Conservation (phyloP, 2,329 filamentous ascomycete genomes). For the Sclerotinia spermophila region DNA sequence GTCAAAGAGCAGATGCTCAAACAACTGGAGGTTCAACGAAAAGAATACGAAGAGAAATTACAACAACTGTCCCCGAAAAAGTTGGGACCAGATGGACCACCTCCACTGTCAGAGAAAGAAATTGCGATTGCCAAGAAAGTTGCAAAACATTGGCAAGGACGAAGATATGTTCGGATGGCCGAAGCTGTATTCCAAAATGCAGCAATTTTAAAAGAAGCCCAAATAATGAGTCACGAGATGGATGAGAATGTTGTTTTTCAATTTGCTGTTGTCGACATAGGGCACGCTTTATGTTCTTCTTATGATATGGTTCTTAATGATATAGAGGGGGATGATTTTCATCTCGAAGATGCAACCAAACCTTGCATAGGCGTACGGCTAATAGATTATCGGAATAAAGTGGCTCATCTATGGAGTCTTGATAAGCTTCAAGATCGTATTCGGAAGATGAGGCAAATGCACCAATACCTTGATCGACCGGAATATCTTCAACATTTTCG, state of each 20-base stretch:
- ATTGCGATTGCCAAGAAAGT: slow-evolving; percentile 64
- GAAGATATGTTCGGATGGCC: slow-evolving; percentile 90
- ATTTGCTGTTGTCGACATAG: slow-evolving; percentile 85
- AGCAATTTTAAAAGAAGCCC: slow-evolving; percentile 85
- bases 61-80: slow-evolving; percentile 68
- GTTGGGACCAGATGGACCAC: slow-evolving; percentile 41
- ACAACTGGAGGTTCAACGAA: slow-evolving; percentile 77
- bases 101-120: slow-evolving; percentile 63
- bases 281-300: slow-evolving; percentile 84
- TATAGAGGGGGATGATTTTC: slow-evolving; percentile 76
- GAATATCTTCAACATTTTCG: slow-evolving; percentile 93
- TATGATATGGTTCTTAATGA: slow-evolving; percentile 96
- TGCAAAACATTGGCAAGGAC: slow-evolving; percentile 72
- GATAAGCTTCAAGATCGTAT: slow-evolving; percentile 87
- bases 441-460: slow-evolving; percentile 90
- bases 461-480: slow-evolving; percentile 92
- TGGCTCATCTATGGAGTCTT: slow-evolving; percentile 90
- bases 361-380: slow-evolving; percentile 89
- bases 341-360: slow-evolving; percentile 76
- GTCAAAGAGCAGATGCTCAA: slow-evolving; percentile 87
- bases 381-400: slow-evolving; percentile 80
- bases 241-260: slow-evolving; percentile 92
- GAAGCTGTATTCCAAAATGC: slow-evolving; percentile 88
- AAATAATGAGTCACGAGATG: slow-evolving; percentile 96
- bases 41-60: slow-evolving; percentile 79